Conservation (phyloP, 2,329 filamentous ascomycete species). For the Diplodia seriata region DNA sequence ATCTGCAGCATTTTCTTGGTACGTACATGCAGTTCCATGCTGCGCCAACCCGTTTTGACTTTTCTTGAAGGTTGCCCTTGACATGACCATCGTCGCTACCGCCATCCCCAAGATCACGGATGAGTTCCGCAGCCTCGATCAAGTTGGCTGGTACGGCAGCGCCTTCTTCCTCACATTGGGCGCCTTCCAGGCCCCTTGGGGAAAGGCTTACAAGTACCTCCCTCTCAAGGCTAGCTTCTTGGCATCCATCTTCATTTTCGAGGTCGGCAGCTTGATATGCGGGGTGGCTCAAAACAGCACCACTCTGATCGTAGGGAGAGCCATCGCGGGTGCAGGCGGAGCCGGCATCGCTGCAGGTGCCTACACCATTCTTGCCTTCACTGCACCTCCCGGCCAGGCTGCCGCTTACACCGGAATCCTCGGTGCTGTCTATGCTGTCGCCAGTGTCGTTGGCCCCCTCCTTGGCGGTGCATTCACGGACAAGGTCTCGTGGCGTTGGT, state of each 20-base stretch:
- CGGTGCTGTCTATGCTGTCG: conserved; percentile 46
- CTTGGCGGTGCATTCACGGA: conserved; percentile 55
- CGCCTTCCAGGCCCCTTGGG: conserved; percentile 54
- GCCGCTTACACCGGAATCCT: conserved; percentile 49
- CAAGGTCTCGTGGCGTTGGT: conserved; percentile 51
- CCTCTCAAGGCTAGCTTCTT: conserved; percentile 49
- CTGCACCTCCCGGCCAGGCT: conserved; percentile 50
- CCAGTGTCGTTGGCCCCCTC: conserved; percentile 50
- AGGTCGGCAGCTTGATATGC: conserved; percentile 64
- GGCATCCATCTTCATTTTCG: conserved; percentile 53
- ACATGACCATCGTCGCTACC: conserved; percentile 41
- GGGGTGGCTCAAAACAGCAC: conserved; percentile 49
- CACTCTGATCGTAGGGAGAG: conserved; percentile 51
- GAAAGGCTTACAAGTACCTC: conserved; percentile 57
- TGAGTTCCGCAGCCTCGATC: conserved; percentile 38
- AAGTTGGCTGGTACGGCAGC: conserved; percentile 40
- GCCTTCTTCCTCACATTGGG: conserved; percentile 54
- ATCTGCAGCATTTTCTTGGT: conserved; percentile 42
- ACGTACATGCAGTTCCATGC: conserved; percentile 6
- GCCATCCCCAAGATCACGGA: conserved; percentile 44
- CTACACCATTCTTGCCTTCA: conserved; percentile 54
- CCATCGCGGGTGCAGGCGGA: conserved; percentile 51
- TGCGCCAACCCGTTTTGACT: not conserved
- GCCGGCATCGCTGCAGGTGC: conserved; percentile 49
- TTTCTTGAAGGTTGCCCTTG: conserved; percentile 26